Percentiles rank a stretch among this genome's conserved stretches.
Evolutionary conservation across 2,329 filamentous ascomycete genomes (phyloP).

Genomic region (Verticillium klebahnii): DNA sequence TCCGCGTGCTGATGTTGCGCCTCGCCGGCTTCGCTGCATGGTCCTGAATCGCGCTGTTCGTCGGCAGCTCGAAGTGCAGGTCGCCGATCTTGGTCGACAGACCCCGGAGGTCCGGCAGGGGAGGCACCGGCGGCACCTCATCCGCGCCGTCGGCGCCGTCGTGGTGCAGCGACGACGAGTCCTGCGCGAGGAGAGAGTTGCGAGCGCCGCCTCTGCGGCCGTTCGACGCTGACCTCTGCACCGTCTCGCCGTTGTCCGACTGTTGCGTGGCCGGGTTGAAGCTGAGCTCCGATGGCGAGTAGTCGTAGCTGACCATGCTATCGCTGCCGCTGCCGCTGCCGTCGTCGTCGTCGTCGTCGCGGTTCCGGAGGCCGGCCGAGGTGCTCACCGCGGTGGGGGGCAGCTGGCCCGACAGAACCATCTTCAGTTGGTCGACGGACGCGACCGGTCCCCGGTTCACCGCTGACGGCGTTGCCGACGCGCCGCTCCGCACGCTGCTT

Average conservation of each 20-base stretch:
- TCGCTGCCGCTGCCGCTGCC: slow-evolving; percentile 60
- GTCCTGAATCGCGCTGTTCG: slow-evolving; percentile 28
- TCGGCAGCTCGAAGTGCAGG: slow-evolving; percentile 13
- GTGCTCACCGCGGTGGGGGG: slow-evolving; percentile 32
- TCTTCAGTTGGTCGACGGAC: slow-evolving; percentile 61
- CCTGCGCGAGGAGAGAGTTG: slow-evolving; percentile 35
- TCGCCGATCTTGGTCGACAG: slow-evolving; percentile 22
- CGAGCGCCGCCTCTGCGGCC: slow-evolving; percentile 35
- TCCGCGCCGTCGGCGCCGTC: slow-evolving; percentile 26
- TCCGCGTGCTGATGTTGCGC: slow-evolving; percentile 37
- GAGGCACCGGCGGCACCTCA: slow-evolving; percentile 51
- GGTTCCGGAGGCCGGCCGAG: slow-evolving; percentile 27
- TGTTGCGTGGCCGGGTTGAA: slow-evolving; percentile 40
- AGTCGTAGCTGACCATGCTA: slow-evolving; percentile 68
- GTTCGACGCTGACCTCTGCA: slow-evolving; percentile 26
- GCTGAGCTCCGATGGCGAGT: slow-evolving; percentile 61
- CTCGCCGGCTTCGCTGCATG: slow-evolving; percentile 26
- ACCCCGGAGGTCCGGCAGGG: slow-evolving; percentile 37
- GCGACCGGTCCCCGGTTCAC: slow-evolving; percentile 48
- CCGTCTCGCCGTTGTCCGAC: slow-evolving; percentile 10
- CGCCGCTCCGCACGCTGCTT: slow-evolving; percentile 47
- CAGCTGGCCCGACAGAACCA: slow-evolving; percentile 51
- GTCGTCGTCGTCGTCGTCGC: slow-evolving; percentile 49
- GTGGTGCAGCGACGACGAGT: slow-evolving; percentile 17
- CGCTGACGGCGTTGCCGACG: slow-evolving; percentile 38